A percentile compares a stretch with the other conserved stretches of the same genome.
phyloP scores from a whole-genome alignment of 768 basidiomycete species.

The Leccinum boreale region DNA sequence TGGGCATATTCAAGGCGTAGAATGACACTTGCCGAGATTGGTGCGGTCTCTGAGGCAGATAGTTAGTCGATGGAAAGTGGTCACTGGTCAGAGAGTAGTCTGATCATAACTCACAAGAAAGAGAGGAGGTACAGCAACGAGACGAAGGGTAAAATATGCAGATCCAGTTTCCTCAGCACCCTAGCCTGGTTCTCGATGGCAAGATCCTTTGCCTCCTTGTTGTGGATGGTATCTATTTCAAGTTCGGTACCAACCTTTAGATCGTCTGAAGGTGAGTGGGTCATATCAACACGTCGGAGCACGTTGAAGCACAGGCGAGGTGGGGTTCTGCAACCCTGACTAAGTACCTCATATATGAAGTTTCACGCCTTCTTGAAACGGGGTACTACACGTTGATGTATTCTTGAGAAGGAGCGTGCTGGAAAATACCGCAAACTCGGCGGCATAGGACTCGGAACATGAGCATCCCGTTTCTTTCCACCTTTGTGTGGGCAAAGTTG shows the following conservation, averaged over 20 bases:
- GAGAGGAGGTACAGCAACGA: not conserved
- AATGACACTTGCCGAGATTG: slow-evolving; percentile 37
- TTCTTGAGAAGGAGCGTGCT: not conserved
- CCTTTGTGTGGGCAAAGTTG: not conserved
- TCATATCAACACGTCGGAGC: slow-evolving; percentile 2
- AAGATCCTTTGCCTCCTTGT: slow-evolving; percentile 8
- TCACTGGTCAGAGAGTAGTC: not conserved
- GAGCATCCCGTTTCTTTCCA: not conserved
- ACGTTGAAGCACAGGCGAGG: not conserved
- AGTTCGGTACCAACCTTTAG: not conserved
- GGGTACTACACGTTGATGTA: not conserved
- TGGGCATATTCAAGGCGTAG: not conserved
- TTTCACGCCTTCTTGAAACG: not conserved
- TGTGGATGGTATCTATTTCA: not conserved
- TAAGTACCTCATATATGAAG: not conserved
- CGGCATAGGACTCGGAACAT: not conserved
- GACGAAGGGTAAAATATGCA: not conserved
- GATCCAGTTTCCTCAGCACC: not conserved
- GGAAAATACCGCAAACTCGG: not conserved
- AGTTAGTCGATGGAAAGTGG: not conserved
- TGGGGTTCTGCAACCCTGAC: not conserved
- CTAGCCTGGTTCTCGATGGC: not conserved
- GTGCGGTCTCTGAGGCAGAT: slow-evolving; percentile 36
- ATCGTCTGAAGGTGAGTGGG: not conserved
- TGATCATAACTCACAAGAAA: not conserved